Evolutionary conservation across 768 basidiomycete genomes (phyloP), one percentile per base, ranked within the genome.

Genomic region (Agrocybe pediades): DNA sequence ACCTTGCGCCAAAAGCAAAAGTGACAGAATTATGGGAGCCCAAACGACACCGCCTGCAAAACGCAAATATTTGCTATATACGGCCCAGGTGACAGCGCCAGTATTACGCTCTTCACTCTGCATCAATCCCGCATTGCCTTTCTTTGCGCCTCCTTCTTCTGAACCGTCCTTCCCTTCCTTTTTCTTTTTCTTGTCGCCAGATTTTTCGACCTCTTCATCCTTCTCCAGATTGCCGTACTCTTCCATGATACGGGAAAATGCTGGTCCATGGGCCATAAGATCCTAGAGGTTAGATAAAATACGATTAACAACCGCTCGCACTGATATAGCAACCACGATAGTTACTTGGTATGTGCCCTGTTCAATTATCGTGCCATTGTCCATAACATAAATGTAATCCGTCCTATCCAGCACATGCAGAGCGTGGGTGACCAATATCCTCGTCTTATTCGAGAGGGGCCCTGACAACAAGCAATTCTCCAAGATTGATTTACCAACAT

Each of bases 301-400:
- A 19, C 30, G 40, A n/a, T 49, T 21, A 49, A 54, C 17, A 17
- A 27, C 2, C 48, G 51, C 30, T 20, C 13, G 33, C 49, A 7
- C n/a, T 50, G 17, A 46, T 13, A 11, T 46, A 20, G 21, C 41
- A 26, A 16, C 9, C 20, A 54, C 52, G 41, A 56, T 24, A 65
- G 62, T 55, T 61, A 82, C 84, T 51, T 73, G 55, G 57, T 82
- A 88, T 1, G 84, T 82, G 2, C 88, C 88, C 60, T 85, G 73
- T 64, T 87, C 87, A 6, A 74, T 76, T 45, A 90, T 82, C 7
- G 65, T 58, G 3, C 83, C 85, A 47, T 81, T 71, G 25, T 85
- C 82, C 72, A 87, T 78, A 52, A 87, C 76, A 55, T 85, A 85
- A 51, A 89, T 84, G 59, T 83, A 83, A 61, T 86, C 85, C 2